Percentiles rank a stretch among this genome's conserved stretches.
phyloP scores from a whole-genome alignment of 352 stramenopile genomes.

The Globisporangium parvum region DNA sequence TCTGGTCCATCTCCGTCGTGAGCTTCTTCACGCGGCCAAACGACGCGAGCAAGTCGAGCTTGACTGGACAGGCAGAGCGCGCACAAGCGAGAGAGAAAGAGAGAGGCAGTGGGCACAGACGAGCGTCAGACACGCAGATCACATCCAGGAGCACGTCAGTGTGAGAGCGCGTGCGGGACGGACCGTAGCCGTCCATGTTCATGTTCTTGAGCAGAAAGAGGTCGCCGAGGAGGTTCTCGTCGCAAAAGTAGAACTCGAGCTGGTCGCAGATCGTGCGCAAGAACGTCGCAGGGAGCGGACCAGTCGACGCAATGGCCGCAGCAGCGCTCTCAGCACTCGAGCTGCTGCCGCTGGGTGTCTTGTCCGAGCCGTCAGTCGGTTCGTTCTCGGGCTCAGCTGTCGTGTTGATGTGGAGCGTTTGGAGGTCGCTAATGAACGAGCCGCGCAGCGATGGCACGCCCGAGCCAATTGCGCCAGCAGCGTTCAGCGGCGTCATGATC shows the following conservation, averaged over 20 bases:
- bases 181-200: conserved; percentile 83
- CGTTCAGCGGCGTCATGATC: conserved; percentile 36
- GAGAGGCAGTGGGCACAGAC: too few species aligned
- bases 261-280: conserved; percentile 84
- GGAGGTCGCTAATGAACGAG: conserved; percentile 30
- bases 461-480: conserved; percentile 54
- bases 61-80: conserved; percentile 33
- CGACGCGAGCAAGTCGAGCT: conserved; percentile 75
- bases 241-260: conserved; percentile 87
- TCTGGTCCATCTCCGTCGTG: conserved; percentile 74
- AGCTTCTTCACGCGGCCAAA: conserved; percentile 87
- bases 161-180: conserved; percentile 9
- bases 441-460: conserved; percentile 26
- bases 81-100: conserved; percentile 4
- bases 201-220: conserved; percentile 87
- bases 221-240: conserved; percentile 83
- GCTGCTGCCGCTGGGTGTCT: conserved; percentile 3
- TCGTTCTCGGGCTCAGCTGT: conserved; percentile 36
- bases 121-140: too few species aligned
- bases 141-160: too few species aligned
- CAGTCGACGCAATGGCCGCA: conserved; percentile 14
- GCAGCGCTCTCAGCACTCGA: conserved; percentile 8
- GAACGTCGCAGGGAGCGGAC: conserved; percentile 68
- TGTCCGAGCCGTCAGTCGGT: conserved; percentile 26
- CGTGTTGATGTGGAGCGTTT: conserved; percentile 42